phyloP scores from a whole-genome alignment of 2,329 filamentous ascomycete genomes.

The Fusarium phyllophilum region DNA sequence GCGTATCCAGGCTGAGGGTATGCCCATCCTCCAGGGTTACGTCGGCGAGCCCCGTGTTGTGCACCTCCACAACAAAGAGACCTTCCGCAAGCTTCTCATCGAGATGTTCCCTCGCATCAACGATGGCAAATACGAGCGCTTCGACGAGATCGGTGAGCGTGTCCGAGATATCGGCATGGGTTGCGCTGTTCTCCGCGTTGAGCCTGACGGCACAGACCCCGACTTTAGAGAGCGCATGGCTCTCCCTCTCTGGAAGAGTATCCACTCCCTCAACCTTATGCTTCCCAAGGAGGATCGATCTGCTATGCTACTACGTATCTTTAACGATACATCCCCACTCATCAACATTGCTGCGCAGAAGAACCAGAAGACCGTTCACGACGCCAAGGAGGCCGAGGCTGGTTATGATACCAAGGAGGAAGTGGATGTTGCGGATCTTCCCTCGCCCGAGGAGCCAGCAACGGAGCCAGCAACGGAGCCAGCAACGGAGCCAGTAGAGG shows the following conservation, averaged over 20 bases:
- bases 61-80: constrained; percentile 78
- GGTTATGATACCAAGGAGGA: constrained; percentile 41
- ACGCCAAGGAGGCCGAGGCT: constrained; percentile 46
- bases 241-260: constrained; percentile 92
- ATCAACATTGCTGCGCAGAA: constrained; percentile 73
- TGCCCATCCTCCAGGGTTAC: constrained; percentile 91
- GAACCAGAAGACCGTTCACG: constrained; percentile 51
- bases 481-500: constrained; percentile 10
- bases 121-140: constrained; percentile 75
- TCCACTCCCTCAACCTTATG: constrained; percentile 95
- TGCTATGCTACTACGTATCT: constrained; percentile 91
- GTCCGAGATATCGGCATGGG: constrained; percentile 85
- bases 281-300: constrained; percentile 95
- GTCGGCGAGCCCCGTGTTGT: constrained; percentile 83
- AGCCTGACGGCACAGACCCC: constrained; percentile 73
- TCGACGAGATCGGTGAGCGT: constrained; percentile 88
- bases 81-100: constrained; percentile 82
- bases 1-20: constrained; percentile 94
- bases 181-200: constrained; percentile 88
- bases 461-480: constrained; percentile 18
- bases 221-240: constrained; percentile 81
- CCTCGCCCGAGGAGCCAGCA: constrained; percentile 47
- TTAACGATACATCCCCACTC: constrained; percentile 86
- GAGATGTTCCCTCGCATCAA: constrained; percentile 97
- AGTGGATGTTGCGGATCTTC: constrained; percentile 51